Conservation (phyloP, 768 basidiomycete species). For the Infundibulicybe gibba region DNA sequence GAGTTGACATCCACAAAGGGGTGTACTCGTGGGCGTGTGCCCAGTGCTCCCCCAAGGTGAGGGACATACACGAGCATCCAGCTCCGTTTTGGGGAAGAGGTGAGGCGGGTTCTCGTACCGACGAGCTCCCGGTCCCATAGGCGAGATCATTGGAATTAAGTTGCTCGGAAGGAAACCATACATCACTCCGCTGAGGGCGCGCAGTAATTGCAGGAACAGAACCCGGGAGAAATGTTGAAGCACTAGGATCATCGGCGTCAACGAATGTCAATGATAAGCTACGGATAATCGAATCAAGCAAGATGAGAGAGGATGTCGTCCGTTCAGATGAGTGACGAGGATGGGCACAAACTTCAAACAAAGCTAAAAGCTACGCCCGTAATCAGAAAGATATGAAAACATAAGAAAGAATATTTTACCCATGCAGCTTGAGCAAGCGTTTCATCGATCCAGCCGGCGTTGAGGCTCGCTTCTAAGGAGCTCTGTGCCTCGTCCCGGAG, state of each 20-base stretch:
- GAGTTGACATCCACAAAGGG: slow-evolving; percentile 61
- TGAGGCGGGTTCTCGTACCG: slow-evolving; percentile 1
- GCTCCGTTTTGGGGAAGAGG: slow-evolving; percentile 1
- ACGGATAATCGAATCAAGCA: slow-evolving; percentile 69
- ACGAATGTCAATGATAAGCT: slow-evolving; percentile 54
- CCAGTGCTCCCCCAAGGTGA: slow-evolving; percentile 53
- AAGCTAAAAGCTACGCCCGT: slow-evolving; percentile 50
- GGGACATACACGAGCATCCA: slow-evolving; percentile 43
- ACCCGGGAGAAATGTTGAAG: slow-evolving; percentile 44
- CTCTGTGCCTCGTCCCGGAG: slow-evolving; percentile 68
- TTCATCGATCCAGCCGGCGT: slow-evolving; percentile 70
- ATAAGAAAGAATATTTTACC: slow-evolving; percentile 35
- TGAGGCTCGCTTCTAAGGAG: slow-evolving; percentile 67
- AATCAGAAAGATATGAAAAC: slow-evolving; percentile 1
- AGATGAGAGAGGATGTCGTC: slow-evolving; percentile 50
- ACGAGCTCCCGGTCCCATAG: neutral
- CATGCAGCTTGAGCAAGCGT: slow-evolving; percentile 73
- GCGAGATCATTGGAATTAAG: neutral
- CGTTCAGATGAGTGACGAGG: slow-evolving; percentile 54
- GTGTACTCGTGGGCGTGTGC: slow-evolving; percentile 45
- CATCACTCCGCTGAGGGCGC: slow-evolving; percentile 11
- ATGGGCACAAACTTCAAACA: slow-evolving; percentile 73
- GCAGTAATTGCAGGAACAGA: slow-evolving; percentile 43
- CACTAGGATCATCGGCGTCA: slow-evolving; percentile 53
- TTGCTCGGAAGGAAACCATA: slow-evolving; percentile 9